phyloP scores from a whole-genome alignment of 108 stramenopile species.

The Nannochloropsis oceanica region DNA sequence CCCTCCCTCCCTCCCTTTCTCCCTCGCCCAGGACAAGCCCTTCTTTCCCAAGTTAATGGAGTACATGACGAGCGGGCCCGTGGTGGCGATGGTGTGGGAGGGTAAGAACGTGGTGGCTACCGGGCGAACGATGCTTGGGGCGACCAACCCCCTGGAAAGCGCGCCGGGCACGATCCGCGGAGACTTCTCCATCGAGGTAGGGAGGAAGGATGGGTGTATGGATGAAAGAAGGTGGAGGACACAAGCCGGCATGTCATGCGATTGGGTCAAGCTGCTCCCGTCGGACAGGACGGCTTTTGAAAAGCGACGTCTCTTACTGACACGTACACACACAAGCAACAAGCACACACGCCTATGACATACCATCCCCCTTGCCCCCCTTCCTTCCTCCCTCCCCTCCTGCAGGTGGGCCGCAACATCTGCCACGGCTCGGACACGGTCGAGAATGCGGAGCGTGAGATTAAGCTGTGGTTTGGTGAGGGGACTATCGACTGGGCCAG shows the following conservation, averaged over 20 bases:
- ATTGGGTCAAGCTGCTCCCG: not conserved
- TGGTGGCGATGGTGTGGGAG: slow-evolving; percentile 48
- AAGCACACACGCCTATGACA: not conserved
- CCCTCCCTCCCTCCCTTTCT: not conserved
- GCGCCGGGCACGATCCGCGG: slow-evolving; percentile 94
- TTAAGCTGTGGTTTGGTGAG: slow-evolving; percentile 90
- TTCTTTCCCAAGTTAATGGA: slow-evolving; percentile 89
- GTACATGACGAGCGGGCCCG: slow-evolving; percentile 94
- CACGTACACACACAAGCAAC: not conserved
- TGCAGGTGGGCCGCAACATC: slow-evolving; percentile 49
- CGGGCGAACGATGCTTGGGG: slow-evolving; percentile 88
- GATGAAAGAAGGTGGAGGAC: slow-evolving; percentile 44
- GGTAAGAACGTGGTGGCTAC: slow-evolving; percentile 36
- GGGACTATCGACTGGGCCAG: slow-evolving; percentile 32
- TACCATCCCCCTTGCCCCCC: not conserved
- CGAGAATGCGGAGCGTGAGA: slow-evolving; percentile 84
- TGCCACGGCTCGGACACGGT: slow-evolving; percentile 83
- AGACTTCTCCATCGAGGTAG: slow-evolving; percentile 84
- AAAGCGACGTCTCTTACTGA: not conserved
- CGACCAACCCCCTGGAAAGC: slow-evolving; percentile 85
- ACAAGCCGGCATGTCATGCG: not conserved
- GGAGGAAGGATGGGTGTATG: slow-evolving; percentile 51
- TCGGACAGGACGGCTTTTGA: not conserved
- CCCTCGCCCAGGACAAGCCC: slow-evolving; percentile 58
- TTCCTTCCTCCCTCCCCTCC: not conserved